These are phyloP conservation scores for Sordariomycetes sp. DNA, from an alignment of 2,329 filamentous ascomycete species.

Conservation along the genomic window DNA sequence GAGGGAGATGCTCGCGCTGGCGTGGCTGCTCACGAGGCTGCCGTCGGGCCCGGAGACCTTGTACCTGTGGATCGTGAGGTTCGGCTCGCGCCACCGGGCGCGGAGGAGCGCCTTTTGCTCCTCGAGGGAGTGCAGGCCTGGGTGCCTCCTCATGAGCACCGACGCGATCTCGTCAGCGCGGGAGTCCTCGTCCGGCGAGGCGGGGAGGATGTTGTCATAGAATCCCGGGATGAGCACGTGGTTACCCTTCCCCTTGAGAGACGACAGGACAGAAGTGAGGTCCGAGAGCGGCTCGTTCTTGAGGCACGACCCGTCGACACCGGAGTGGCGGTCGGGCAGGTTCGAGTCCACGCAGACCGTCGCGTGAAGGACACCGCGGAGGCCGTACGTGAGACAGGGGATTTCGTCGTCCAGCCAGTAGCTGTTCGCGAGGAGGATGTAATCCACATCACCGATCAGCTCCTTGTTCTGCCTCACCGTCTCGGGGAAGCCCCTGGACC, in stretches of 20 bases:
- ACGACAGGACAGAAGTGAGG: constrained; percentile 71
- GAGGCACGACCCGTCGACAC: constrained; percentile 88
- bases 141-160: constrained; percentile 56
- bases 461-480: constrained; percentile 71
- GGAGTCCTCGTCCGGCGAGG: constrained; percentile 65
- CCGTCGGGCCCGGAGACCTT: constrained; percentile 88
- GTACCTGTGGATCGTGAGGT: constrained; percentile 86
- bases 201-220: constrained; percentile 70
- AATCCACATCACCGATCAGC: constrained; percentile 83
- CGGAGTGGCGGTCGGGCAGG: constrained; percentile 84
- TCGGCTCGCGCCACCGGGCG: constrained; percentile 91
- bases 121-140: constrained; percentile 31
- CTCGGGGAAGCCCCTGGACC: constrained; percentile 81
- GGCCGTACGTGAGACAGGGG: constrained; percentile 87
- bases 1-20: constrained; percentile 79
- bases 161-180: constrained; percentile 78
- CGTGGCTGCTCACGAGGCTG: constrained; percentile 82
- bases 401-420: constrained; percentile 98
- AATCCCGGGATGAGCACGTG: constrained; percentile 78
- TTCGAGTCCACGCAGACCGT: constrained; percentile 80
- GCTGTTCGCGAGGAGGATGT: constrained; percentile 90
- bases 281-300: constrained; percentile 89
- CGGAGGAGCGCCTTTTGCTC: constrained; percentile 68
- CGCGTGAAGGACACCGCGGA: constrained; percentile 87
- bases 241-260: constrained; percentile 71